These are phyloP conservation scores for Scleroderma citrinum DNA, from an alignment of 768 basidiomycete genomes.

Conservation along the genomic window DNA sequence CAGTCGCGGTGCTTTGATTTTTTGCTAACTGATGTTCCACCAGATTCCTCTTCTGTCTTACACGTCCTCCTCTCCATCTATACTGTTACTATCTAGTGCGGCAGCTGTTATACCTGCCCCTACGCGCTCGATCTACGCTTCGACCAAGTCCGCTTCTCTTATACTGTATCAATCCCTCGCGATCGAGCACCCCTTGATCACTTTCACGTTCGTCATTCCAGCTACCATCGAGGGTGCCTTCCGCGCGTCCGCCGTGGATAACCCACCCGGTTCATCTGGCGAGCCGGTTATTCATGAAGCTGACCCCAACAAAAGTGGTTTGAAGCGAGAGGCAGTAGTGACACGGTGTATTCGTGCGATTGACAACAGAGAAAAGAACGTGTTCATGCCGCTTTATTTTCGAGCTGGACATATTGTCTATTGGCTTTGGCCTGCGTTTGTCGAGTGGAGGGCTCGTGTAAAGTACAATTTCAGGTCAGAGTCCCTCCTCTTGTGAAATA, in stretches of 20 bases:
- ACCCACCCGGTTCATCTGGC: slow-evolving; percentile 27
- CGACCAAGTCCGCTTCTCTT: slow-evolving; percentile 78
- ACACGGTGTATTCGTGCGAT: slow-evolving; percentile 52
- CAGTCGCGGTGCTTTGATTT: background rate
- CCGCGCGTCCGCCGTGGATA: slow-evolving; percentile 74
- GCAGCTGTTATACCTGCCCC: slow-evolving; percentile 82
- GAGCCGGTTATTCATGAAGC: slow-evolving; percentile 30
- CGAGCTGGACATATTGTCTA: slow-evolving; percentile 49
- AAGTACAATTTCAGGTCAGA: slow-evolving; percentile 56
- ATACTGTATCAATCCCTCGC: slow-evolving; percentile 73
- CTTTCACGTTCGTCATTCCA: slow-evolving; percentile 59
- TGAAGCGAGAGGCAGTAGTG: slow-evolving; percentile 59
- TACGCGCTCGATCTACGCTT: slow-evolving; percentile 76
- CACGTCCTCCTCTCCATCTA: slow-evolving; percentile 60
- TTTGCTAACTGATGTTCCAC: background rate
- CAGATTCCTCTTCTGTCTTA: slow-evolving; percentile 73
- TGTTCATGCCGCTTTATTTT: slow-evolving; percentile 52
- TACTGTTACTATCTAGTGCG: slow-evolving; percentile 74
- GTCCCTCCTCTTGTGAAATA: background rate
- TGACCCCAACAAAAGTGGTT: slow-evolving; percentile 51
- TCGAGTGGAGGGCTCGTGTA: slow-evolving; percentile 51
- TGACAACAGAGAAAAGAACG: slow-evolving; percentile 48
- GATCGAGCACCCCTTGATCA: slow-evolving; percentile 69
- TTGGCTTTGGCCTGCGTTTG: slow-evolving; percentile 54
- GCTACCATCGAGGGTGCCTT: slow-evolving; percentile 73